Conservation (phyloP, 108 stramenopile genomes). For the Cylindrotheca closterium region DNA sequence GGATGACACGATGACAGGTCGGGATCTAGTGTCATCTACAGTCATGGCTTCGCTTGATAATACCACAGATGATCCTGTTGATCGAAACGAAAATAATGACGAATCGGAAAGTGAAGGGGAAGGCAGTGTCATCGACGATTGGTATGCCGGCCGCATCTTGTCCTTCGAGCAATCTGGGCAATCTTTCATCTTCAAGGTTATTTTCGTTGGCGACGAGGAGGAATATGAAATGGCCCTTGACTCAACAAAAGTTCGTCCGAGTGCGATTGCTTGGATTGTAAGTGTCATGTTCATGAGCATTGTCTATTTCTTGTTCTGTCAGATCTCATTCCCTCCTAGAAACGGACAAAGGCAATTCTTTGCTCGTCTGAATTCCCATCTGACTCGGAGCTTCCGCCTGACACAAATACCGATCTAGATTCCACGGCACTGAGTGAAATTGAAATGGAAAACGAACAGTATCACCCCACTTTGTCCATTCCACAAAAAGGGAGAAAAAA, state of each 20-base stretch:
- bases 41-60: neutral
- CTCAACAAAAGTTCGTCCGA: conserved; percentile 62
- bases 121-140: conserved; percentile 58
- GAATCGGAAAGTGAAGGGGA: conserved; percentile 35
- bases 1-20: neutral
- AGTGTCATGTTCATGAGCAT: neutral
- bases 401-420: conserved; percentile 56
- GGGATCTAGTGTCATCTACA: neutral
- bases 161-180: conserved; percentile 5
- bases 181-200: conserved; percentile 42
- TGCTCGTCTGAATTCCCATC: neutral
- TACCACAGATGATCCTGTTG: neutral
- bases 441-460: no score
- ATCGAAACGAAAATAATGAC: neutral
- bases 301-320: neutral
- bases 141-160: conserved; percentile 74
- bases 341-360: conserved; percentile 58
- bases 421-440: no score
- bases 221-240: conserved; percentile 62
- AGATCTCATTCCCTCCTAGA: neutral
- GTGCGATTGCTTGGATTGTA: conserved; percentile 61
- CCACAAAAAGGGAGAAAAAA: conserved; percentile 17
- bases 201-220: conserved; percentile 63
- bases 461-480: conserved; percentile 2
- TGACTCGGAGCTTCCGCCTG: conserved; percentile 39